Evolutionary conservation across 306 rosid genomes (phyloP).

Genomic region (Psophocarpus tetragonolobus): DNA sequence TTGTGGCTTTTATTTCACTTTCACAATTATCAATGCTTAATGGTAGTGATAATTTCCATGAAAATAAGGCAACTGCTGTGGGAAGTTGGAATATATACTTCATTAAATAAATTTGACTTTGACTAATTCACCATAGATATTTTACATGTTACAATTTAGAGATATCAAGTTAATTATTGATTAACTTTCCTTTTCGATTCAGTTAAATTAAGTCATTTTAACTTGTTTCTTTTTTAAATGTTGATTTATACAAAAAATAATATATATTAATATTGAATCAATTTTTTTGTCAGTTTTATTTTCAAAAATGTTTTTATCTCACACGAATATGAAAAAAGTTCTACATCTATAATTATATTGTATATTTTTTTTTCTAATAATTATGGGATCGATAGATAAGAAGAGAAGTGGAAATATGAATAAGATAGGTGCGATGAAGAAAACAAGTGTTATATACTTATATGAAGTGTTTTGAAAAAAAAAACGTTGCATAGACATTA

Average conservation of each 20-base stretch:
- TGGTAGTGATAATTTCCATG: neutral
- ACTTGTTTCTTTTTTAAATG: neutral
- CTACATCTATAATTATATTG: too few species aligned
- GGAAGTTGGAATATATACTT: neutral
- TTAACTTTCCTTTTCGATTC: neutral
- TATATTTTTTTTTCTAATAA: too few species aligned
- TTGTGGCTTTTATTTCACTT: neutral
- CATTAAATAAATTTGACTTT: neutral
- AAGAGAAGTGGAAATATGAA: neutral
- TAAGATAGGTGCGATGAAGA: neutral
- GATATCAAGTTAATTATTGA: neutral
- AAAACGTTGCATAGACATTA: neutral
- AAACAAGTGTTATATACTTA: neutral
- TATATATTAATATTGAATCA: neutral
- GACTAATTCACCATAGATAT: neutral
- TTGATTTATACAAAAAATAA: neutral
- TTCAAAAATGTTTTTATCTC: neutral
- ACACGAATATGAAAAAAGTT: neutral
- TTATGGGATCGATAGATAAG: neutral
- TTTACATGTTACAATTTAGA: neutral
- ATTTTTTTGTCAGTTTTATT: neutral
- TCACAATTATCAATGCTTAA: neutral
- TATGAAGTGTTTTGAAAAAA: too few species aligned
- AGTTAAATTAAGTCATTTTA: neutral
- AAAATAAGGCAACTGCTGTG: neutral